Evolutionary conservation across 805 yeast species (phyloP).

Genomic region (Saturnispora besseyi): DNA sequence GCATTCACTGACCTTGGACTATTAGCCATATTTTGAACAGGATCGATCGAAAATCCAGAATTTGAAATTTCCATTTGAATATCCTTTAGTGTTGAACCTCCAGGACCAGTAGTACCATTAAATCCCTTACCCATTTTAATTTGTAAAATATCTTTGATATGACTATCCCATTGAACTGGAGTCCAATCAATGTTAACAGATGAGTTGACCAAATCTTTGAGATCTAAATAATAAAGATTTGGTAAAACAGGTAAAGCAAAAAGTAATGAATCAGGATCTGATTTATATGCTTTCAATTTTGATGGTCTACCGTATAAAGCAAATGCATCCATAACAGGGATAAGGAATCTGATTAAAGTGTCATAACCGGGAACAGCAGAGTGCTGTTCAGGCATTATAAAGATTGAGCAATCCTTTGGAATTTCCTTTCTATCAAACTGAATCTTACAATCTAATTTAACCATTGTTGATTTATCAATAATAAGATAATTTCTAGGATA

Average conservation of each 20-base stretch:
- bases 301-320: slow-evolving; percentile 75
- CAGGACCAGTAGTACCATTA: slow-evolving; percentile 66
- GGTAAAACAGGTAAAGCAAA: slow-evolving; percentile 84
- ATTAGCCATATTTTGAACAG: slow-evolving; percentile 10
- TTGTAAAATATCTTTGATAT: slow-evolving; percentile 47
- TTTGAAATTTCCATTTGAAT: slow-evolving; percentile 16
- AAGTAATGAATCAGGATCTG: slow-evolving; percentile 53
- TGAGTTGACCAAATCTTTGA: slow-evolving; percentile 42
- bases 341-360: slow-evolving; percentile 70
- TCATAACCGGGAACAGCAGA: slow-evolving; percentile 79
- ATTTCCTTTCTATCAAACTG: slow-evolving; percentile 43
- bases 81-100: slow-evolving; percentile 35
- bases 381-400: slow-evolving; percentile 76
- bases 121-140: slow-evolving; percentile 51
- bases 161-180: slow-evolving; percentile 47
- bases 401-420: slow-evolving; percentile 52
- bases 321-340: slow-evolving; percentile 71
- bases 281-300: slow-evolving; percentile 65
- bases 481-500: slow-evolving; percentile 79
- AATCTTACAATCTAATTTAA: slow-evolving; percentile 81
- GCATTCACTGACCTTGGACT: slow-evolving; percentile 6
- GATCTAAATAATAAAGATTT: slow-evolving; percentile 58
- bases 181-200: slow-evolving; percentile 38
- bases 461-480: slow-evolving; percentile 79
- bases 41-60: background rate